phyloP scores from a whole-genome alignment of 257 asterid species.

The Rhazya stricta region DNA sequence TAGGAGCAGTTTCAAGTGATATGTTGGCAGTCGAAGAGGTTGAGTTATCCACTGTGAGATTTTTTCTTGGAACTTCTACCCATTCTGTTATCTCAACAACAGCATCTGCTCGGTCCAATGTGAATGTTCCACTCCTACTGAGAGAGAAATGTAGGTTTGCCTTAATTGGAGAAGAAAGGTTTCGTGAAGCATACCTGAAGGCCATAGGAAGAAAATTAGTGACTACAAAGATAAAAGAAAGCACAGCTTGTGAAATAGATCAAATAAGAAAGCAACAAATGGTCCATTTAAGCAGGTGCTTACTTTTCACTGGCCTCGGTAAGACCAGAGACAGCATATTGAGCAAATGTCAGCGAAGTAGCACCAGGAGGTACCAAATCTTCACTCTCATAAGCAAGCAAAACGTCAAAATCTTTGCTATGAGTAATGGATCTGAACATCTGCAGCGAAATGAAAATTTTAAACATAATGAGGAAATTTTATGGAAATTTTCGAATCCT shows the following conservation, averaged over 20 bases:
- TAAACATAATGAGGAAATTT: conserved; percentile 4
- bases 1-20: conserved; percentile 46
- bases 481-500: background rate
- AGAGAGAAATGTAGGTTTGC: conserved; percentile 92
- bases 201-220: background rate
- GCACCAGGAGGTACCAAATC: conserved; percentile 68
- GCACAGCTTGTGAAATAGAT: conserved; percentile 17
- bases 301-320: conserved; percentile 77
- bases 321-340: conserved; percentile 82
- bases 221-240: conserved; percentile 15
- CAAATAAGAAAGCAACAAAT: conserved; percentile 12
- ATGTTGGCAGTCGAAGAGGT: conserved; percentile 57
- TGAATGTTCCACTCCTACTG: conserved; percentile 85
- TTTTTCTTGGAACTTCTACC: conserved; percentile 92
- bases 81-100: conserved; percentile 91
- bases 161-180: conserved; percentile 90
- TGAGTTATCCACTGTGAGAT: conserved; percentile 74
- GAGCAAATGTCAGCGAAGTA: conserved; percentile 62
- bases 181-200: conserved; percentile 77
- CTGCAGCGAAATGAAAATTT: conserved; percentile 34
- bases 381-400: conserved; percentile 86
- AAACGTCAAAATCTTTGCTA: conserved; percentile 84
- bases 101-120: conserved; percentile 91
- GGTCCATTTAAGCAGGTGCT: conserved; percentile 24
- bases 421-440: conserved; percentile 88